A percentile compares a stretch with the other conserved stretches of the same genome.
These are phyloP conservation scores for Rhizopogon vesiculosus DNA, from an alignment of 768 basidiomycete species.

Conservation along the genomic window DNA sequence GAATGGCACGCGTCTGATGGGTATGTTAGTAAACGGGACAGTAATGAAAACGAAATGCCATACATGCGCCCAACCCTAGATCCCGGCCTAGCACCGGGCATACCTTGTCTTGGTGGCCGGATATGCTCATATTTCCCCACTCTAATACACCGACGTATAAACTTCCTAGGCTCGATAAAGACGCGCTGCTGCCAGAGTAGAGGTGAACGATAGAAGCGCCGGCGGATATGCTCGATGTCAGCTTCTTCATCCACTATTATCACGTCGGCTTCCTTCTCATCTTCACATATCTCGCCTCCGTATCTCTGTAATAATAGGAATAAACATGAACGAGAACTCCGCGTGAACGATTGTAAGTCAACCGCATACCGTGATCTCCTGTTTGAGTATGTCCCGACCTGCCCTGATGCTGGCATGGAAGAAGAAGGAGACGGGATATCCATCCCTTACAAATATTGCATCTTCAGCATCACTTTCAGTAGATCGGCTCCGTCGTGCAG, in stretches of 20 bases:
- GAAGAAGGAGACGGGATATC: constrained; percentile 18
- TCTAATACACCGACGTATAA: constrained; percentile 20
- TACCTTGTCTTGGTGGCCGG: constrained; percentile 1
- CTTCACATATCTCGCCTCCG: constrained; percentile 13
- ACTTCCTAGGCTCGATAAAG: constrained; percentile 19
- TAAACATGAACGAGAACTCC: not conserved
- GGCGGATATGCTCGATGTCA: constrained; percentile 19
- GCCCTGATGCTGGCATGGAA: constrained; percentile 22
- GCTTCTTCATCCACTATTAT: constrained; percentile 25
- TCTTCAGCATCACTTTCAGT: not conserved
- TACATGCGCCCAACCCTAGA: not conserved
- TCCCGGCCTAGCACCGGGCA: constrained; percentile 18
- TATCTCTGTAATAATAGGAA: constrained; percentile 7
- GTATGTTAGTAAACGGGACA: not conserved
- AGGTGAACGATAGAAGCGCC: constrained; percentile 19
- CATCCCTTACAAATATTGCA: constrained; percentile 19
- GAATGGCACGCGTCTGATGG: constrained; percentile 23
- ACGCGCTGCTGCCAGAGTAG: constrained; percentile 12
- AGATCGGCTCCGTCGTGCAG: not conserved
- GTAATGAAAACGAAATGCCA: not conserved
- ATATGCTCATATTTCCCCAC: constrained; percentile 10
- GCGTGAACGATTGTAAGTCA: not conserved
- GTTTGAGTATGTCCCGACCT: constrained; percentile 12
- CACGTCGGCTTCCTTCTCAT: constrained; percentile 17
- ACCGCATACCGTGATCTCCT: constrained; percentile 16